Evolutionary conservation across 345 rosid genomes (phyloP).

Genomic region (Citrus sp.): DNA sequence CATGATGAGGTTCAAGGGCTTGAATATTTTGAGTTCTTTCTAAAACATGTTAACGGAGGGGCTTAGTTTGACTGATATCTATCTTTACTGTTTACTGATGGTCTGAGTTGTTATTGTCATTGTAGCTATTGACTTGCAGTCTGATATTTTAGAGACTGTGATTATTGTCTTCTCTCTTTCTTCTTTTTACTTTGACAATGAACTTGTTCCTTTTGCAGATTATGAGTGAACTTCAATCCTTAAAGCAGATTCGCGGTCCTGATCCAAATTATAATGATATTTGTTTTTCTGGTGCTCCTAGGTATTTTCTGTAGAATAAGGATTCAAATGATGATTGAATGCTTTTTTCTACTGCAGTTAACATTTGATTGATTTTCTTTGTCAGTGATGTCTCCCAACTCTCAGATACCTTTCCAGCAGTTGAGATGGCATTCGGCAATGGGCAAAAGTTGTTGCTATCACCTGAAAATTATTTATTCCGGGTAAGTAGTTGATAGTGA

Average conservation of each 20-base stretch:
- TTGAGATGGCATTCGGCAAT: slow-evolving; percentile 69
- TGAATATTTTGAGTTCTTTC: not conserved
- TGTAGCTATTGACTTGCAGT: not conserved
- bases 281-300: slow-evolving; percentile 68
- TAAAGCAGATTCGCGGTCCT: slow-evolving; percentile 75
- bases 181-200: not conserved
- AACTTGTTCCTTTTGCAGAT: slow-evolving; percentile 38
- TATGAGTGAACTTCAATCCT: slow-evolving; percentile 51
- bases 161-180: not conserved
- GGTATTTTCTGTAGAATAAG: slow-evolving; percentile 41
- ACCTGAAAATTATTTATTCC: slow-evolving; percentile 91
- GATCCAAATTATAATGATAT: slow-evolving; percentile 89
- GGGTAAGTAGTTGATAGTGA: slow-evolving; percentile 41
- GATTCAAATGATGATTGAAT: not conserved
- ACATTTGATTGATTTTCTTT: slow-evolving; percentile 19
- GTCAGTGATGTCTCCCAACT: slow-evolving; percentile 56
- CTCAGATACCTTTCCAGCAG: slow-evolving; percentile 58
- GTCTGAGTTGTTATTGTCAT: not conserved
- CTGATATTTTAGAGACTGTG: not conserved
- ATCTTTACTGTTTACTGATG: not conserved
- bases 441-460: slow-evolving; percentile 66
- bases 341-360: slow-evolving; percentile 13
- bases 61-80: not conserved
- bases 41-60: not conserved
- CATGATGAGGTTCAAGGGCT: slow-evolving; percentile 3